Evolutionary conservation across 1,284 basidiomycete genomes (phyloP), one percentile per base, ranked within the genome.

Genomic region (Cutaneotrichosporon daszewskae): DNA sequence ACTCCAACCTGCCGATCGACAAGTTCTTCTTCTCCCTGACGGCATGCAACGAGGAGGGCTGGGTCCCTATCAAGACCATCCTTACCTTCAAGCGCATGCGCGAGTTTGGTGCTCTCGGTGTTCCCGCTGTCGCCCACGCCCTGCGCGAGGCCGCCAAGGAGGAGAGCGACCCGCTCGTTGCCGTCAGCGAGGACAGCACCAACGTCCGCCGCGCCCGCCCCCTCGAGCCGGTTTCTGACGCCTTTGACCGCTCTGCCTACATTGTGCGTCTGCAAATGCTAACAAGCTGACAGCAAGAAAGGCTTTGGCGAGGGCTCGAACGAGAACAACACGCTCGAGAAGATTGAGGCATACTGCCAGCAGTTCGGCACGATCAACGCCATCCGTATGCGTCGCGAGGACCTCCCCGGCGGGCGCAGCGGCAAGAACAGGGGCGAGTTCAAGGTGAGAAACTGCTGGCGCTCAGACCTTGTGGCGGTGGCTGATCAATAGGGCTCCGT

Each of bases 61-160:
- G 90, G 91, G 82, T 97, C 10, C 83, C 90, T 1, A 78, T 97
- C 65, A 75, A 84, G 46, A 90, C 85, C 3, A 80, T 98, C 48
- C 79, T 86, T 4, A 91, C 88, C 10, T 98, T 97, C 82, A 96
- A 95, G 74, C 86, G 92, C 47, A 97, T 97, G 92, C 76, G 80
- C 37, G 84, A 86, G 24, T 87, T 79, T 64, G 64, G 63, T 31
- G 47, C 73, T 16, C 73, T 78, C 25, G 87, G 87, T 14, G 43
- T 75, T 20, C 74, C 78, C 19, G 85, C 84, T 76, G 73, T 94
- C 41, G 76, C 78, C 5, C 73, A 79, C 12, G 83, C 81, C 6
- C 74, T 94, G 18, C 76, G 77, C 43, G 65, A 72, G 54, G 68
- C 73, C 35, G 38, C 44, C 19, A 48, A 48, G 11, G 64, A 68